Conservation (phyloP, 2,329 filamentous ascomycete genomes). For the Diplodia intermedia region DNA sequence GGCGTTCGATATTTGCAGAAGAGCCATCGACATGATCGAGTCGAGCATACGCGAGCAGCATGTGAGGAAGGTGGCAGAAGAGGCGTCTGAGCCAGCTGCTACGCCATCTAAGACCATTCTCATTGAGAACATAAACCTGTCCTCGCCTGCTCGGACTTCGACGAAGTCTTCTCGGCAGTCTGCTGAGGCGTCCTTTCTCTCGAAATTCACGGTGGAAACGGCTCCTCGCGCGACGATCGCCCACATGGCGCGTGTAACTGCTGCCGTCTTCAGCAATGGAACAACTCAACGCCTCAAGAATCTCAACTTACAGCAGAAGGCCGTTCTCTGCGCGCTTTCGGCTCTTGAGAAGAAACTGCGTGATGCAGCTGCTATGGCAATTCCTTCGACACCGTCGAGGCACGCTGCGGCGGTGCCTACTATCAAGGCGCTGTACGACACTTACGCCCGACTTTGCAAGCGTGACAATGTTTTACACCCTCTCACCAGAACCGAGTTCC, state of each 20-base stretch:
- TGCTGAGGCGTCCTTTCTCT: constrained; percentile 54
- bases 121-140: constrained; percentile 80
- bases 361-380: constrained; percentile 39
- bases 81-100: constrained; percentile 61
- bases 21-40: constrained; percentile 88
- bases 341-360: constrained; percentile 81
- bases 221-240: constrained; percentile 88
- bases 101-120: constrained; percentile 79
- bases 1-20: constrained; percentile 91
- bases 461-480: constrained; percentile 89
- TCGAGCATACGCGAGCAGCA: constrained; percentile 79
- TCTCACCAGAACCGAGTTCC: constrained; percentile 88
- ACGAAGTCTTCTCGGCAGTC: constrained; percentile 41
- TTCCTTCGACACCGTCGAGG: constrained; percentile 51
- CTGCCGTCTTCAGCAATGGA: constrained; percentile 88
- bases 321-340: constrained; percentile 85
- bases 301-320: constrained; percentile 95
- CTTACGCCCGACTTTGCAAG: constrained; percentile 83
- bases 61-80: constrained; percentile 63
- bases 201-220: constrained; percentile 72
- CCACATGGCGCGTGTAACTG: constrained; percentile 90
- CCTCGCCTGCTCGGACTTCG: constrained; percentile 58
- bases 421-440: constrained; percentile 81
- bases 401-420: constrained; percentile 71
- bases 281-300: constrained; percentile 82